phyloP scores from a whole-genome alignment of 345 rosid species.

The Heritiera fomes region DNA sequence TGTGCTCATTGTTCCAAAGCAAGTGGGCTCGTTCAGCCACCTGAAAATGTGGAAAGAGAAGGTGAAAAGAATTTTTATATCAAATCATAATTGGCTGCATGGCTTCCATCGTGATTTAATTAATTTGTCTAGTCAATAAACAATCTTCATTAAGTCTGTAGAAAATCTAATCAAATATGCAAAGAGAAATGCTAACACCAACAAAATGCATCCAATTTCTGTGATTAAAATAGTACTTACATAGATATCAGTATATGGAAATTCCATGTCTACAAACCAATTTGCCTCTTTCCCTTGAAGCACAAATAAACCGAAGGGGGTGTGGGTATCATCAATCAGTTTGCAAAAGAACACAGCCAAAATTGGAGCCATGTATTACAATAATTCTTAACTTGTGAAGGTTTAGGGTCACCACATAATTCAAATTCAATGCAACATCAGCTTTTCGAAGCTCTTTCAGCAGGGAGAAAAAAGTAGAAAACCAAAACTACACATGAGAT shows the following conservation, averaged over 20 bases:
- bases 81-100: neutral
- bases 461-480: neutral
- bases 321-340: neutral
- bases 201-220: neutral
- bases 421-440: too few relatives aligned
- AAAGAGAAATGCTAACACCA: neutral
- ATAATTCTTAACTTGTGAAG: neutral
- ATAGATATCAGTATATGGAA: neutral
- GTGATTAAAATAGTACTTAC: neutral
- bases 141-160: too few relatives aligned
- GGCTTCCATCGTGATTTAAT: neutral
- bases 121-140: neutral
- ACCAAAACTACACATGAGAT: neutral
- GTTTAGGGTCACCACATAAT: neutral
- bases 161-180: neutral
- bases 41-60: conserved; percentile 36
- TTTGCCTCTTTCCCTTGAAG: neutral
- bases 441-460: neutral
- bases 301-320: neutral
- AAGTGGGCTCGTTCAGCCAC: conserved; percentile 83
- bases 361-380: neutral
- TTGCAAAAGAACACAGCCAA: neutral
- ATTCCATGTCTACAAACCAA: neutral
- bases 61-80: conserved; percentile 11
- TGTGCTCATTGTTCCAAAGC: conserved; percentile 70